phyloP scores from a whole-genome alignment of 2,329 filamentous ascomycete species.

The Cercospora janseana region DNA sequence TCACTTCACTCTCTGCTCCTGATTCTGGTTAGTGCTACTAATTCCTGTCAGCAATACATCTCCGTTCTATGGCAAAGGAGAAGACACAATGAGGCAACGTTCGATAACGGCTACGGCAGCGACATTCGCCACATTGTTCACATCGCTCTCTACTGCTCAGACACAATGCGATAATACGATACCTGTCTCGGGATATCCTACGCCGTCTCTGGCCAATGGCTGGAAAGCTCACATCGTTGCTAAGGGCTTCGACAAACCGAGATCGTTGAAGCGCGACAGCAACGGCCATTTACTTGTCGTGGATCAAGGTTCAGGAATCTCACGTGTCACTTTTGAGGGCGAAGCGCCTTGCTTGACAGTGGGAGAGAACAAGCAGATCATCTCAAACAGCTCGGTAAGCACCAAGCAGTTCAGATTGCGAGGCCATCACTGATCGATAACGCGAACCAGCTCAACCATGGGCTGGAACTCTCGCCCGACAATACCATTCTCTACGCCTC shows the following conservation, averaged over 20 bases:
- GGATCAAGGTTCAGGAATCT: constrained; percentile 38
- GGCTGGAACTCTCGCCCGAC: constrained; percentile 49
- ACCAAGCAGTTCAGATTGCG: no score
- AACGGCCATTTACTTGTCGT: constrained; percentile 51
- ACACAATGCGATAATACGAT: constrained; percentile 12
- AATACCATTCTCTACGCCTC: constrained; percentile 57
- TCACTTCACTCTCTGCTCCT: background rate
- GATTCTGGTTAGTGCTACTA: background rate
- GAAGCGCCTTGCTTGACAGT: constrained; percentile 12
- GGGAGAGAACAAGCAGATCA: constrained; percentile 8
- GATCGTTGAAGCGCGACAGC: constrained; percentile 49
- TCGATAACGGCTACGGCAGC: background rate
- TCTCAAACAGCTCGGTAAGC: constrained; percentile 12
- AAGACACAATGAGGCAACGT: background rate
- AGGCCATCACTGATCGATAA: no score
- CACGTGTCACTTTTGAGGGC: constrained; percentile 10
- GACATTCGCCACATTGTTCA: background rate
- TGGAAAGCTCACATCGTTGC: constrained; percentile 48
- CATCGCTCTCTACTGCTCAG: constrained; percentile 7
- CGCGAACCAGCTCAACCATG: constrained; percentile 54
- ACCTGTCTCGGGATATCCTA: constrained; percentile 31
- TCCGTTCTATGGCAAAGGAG: background rate
- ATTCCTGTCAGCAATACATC: no score
- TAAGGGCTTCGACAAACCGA: constrained; percentile 45
- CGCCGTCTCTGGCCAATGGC: constrained; percentile 45